Conservation (phyloP, 78 protist genomes). For the Acrasis kona region DNA sequence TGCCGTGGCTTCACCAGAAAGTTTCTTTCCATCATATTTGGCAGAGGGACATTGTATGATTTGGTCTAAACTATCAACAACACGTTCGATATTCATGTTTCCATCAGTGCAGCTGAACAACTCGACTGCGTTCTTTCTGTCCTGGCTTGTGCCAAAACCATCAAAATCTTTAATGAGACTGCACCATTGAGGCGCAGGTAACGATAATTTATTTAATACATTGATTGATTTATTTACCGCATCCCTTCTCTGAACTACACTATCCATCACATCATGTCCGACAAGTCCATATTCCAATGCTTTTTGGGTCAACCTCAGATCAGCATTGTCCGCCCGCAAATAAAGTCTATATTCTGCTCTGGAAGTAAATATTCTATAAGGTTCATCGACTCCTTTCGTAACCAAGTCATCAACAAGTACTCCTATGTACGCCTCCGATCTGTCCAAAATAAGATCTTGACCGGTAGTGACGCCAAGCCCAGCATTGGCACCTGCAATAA, state of each 20-base stretch:
- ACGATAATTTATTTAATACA: not conserved
- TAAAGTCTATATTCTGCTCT: constrained; percentile 65
- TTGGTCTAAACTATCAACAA: too few relatives aligned
- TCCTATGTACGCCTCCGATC: constrained; percentile 61
- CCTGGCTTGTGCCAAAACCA: not conserved
- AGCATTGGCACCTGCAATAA: constrained; percentile 87
- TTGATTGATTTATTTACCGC: not conserved
- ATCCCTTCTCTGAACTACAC: not conserved
- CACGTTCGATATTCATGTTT: too few relatives aligned
- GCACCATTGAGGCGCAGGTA: too few relatives aligned
- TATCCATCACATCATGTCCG: not conserved
- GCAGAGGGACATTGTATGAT: not conserved
- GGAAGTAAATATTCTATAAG: constrained; percentile 90
- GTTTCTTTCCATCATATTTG: not conserved
- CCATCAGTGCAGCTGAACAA: too few relatives aligned
- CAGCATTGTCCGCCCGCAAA: constrained; percentile 83
- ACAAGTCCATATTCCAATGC: constrained; percentile 1
- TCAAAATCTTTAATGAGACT: too few relatives aligned
- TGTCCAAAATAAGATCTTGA: constrained; percentile 26
- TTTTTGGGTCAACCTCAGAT: constrained; percentile 47
- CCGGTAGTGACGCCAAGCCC: constrained; percentile 14
- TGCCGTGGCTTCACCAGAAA: not conserved
- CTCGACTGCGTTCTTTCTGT: too few relatives aligned
- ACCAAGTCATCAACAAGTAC: constrained; percentile 85
- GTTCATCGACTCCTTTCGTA: constrained; percentile 70